These are phyloP conservation scores for Cicer yamashitae DNA, from an alignment of 306 rosid genomes.

Conservation along the genomic window DNA sequence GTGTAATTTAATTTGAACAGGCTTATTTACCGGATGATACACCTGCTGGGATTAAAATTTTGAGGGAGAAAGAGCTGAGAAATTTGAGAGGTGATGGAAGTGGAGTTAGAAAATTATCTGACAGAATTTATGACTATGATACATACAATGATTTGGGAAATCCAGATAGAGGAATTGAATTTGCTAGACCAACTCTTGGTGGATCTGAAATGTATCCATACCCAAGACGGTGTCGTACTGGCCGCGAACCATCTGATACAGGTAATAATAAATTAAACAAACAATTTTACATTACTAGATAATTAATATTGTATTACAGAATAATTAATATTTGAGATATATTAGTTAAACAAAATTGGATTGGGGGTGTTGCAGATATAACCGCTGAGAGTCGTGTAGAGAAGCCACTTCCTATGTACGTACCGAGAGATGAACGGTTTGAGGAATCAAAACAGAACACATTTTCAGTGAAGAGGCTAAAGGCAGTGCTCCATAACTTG, in stretches of 20 bases:
- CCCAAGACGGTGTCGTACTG: slow-evolving; percentile 97
- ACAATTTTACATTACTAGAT: too few species aligned
- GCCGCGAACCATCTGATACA: slow-evolving; percentile 71
- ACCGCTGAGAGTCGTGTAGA: slow-evolving; percentile 80
- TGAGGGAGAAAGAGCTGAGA: slow-evolving; percentile 78
- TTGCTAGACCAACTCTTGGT: slow-evolving; percentile 75
- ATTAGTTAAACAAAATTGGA: not conserved
- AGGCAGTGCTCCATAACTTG: slow-evolving; percentile 77
- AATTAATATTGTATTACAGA: too few species aligned
- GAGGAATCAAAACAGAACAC: slow-evolving; percentile 81
- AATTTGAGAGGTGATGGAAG: slow-evolving; percentile 72
- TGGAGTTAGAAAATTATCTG: slow-evolving; percentile 75
- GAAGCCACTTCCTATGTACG: slow-evolving; percentile 87
- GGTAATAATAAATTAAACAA: slow-evolving; percentile 47
- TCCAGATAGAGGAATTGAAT: slow-evolving; percentile 76
- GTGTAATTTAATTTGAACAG: slow-evolving; percentile 57
- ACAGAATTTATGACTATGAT: slow-evolving; percentile 77
- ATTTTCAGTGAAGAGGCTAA: slow-evolving; percentile 75
- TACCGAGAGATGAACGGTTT: slow-evolving; percentile 94
- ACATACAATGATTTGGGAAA: slow-evolving; percentile 90
- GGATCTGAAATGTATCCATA: slow-evolving; percentile 66
- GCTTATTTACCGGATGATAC: slow-evolving; percentile 86
- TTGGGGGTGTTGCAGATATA: slow-evolving; percentile 53
- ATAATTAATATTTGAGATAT: too few species aligned
- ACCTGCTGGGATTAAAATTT: slow-evolving; percentile 71